Evolutionary conservation across 176 grass and related monocot genomes (phyloP).

Genomic region (Musa schizocarpa): DNA sequence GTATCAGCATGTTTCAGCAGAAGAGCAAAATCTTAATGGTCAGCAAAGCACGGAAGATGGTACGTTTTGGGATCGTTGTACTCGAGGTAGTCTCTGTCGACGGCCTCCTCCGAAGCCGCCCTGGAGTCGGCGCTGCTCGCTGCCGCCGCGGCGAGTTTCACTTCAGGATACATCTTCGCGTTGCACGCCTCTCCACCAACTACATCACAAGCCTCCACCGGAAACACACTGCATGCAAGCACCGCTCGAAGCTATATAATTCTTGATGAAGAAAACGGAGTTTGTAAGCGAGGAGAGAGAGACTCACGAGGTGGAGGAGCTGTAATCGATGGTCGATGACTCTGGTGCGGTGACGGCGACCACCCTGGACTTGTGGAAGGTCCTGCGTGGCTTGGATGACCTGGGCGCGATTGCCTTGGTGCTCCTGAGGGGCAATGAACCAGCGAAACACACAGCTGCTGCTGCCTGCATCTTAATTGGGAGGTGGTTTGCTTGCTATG

Average conservation of each 20-base stretch:
- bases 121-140: background rate
- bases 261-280: background rate
- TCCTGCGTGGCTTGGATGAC: constrained; percentile 11
- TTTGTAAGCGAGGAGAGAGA: background rate
- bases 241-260: no score
- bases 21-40: background rate
- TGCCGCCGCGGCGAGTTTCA: constrained; percentile 20
- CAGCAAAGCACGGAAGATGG: background rate
- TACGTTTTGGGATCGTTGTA: constrained; percentile 71
- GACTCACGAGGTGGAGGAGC: constrained; percentile 48
- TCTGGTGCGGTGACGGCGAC: constrained; percentile 5
- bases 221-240: constrained; percentile 50
- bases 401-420: constrained; percentile 9
- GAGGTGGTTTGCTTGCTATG: background rate
- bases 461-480: constrained; percentile 32
- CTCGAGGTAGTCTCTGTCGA: constrained; percentile 62
- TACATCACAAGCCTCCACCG: constrained; percentile 78
- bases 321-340: constrained; percentile 36
- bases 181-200: constrained; percentile 58
- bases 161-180: constrained; percentile 56
- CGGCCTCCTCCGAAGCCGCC: constrained; percentile 21
- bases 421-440: constrained; percentile 17
- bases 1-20: background rate
- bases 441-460: constrained; percentile 19
- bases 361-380: constrained; percentile 9